These are phyloP conservation scores for Acanthochlamys bracteata DNA, from an alignment of 106 monocot species.

Conservation along the genomic window DNA sequence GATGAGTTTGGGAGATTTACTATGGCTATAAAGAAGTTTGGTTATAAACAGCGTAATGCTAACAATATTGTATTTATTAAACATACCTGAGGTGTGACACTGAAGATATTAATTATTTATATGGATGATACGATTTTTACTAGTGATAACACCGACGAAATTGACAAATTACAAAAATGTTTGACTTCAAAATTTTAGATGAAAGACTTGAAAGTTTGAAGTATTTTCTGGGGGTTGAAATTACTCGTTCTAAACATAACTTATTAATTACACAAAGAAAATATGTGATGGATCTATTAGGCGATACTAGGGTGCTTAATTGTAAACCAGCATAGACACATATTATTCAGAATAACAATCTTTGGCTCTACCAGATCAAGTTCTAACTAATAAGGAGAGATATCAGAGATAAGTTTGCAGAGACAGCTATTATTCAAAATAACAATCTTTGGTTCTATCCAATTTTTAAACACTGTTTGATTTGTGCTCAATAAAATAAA, in stretches of 20 bases:
- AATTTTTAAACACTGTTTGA: too few species aligned
- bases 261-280: slow-evolving; percentile 5
- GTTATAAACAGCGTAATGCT: not conserved
- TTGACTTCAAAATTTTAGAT: not conserved
- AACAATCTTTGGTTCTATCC: not conserved
- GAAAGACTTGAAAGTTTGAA: not conserved
- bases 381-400: not conserved
- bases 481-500: too few species aligned
- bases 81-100: not conserved
- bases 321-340: not conserved
- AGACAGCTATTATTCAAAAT: not conserved
- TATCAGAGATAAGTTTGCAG: not conserved
- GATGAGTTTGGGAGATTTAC: too few species aligned
- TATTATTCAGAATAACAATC: not conserved
- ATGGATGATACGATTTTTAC: too few species aligned
- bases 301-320: not conserved
- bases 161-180: too few species aligned
- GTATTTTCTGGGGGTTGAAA: not conserved
- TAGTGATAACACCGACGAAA: too few species aligned
- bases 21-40: not conserved
- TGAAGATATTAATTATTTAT: not conserved
- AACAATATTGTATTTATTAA: slow-evolving; percentile 11
- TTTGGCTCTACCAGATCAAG: not conserved
- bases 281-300: slow-evolving; percentile 1
- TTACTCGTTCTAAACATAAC: not conserved